phyloP scores from a whole-genome alignment of 176 grass and related monocot species.

The Chrysopogon serrulatus region DNA sequence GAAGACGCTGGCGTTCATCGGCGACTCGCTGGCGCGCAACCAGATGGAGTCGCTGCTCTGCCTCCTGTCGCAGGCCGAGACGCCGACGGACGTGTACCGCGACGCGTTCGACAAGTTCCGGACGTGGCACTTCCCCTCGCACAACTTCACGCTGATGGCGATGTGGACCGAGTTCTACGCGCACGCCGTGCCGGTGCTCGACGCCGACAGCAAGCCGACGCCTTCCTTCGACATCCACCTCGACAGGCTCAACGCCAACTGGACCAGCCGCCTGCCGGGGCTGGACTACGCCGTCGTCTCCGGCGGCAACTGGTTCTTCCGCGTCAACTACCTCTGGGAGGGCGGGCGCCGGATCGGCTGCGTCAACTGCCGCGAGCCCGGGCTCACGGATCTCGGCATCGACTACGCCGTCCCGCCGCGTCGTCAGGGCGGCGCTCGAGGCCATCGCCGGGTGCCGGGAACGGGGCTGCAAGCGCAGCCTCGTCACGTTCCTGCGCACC shows the following conservation, averaged over 20 bases:
- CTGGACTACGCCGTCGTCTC: conserved; percentile 60
- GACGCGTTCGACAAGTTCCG: conserved; percentile 35
- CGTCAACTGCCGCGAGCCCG: conserved; percentile 28
- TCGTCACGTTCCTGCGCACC: conserved; percentile 46
- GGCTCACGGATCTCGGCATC: conserved; percentile 19
- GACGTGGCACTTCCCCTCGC: conserved; percentile 53
- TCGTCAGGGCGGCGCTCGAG: conserved; percentile 35
- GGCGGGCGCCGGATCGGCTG: conserved; percentile 35
- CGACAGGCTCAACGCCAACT: conserved; percentile 42
- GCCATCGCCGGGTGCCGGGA: conserved; percentile 22
- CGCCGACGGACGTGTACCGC: conserved; percentile 25
- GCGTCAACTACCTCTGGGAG: conserved; percentile 47
- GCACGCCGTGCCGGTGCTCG: conserved; percentile 3
- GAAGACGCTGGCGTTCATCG: conserved; percentile 64
- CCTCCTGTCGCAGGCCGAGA: conserved; percentile 59
- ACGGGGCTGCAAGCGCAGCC: conserved; percentile 21
- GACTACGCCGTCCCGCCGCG: conserved; percentile 31
- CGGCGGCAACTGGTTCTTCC: conserved; percentile 71
- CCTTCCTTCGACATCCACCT: conserved; percentile 63
- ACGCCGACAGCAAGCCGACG: conserved; percentile 25
- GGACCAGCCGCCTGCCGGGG: conserved; percentile 34
- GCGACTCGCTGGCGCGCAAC: conserved; percentile 76
- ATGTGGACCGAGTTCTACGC: conserved; percentile 76
- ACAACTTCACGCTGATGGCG: conserved; percentile 63
- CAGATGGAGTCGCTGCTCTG: conserved; percentile 69